Evolutionary conservation across 805 yeast species (phyloP), one percentile per base, ranked within the genome.

Genomic region (Candida oleophila): DNA sequence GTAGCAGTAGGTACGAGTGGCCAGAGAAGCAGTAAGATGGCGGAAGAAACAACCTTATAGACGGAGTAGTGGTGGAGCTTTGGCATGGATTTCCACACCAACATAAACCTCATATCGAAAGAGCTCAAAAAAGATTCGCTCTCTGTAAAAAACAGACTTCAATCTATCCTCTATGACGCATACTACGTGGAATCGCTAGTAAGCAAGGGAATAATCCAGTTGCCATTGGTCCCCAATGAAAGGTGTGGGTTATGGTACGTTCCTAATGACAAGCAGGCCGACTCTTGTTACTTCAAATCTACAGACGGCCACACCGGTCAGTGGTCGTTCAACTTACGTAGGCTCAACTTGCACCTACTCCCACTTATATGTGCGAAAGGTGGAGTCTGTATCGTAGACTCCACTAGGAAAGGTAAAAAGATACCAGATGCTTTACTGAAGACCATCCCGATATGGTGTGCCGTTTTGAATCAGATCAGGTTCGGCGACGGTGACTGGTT

Each of bases 371-470:
- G 55, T 0, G 46, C 61, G 2, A 37, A 67, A 32, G 57, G 66
- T 9, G 90, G 90, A 0, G 52, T 80, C 0, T 66, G 84, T 1
- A 69, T 89, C 7, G 85, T 90, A 1, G 97, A 90, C 62, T 88
- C 96, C 12, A 89, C 97, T 0, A 68, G 96, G 51, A 73, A 90
- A 36, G 96, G 96, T 2, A 90, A 89, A 59, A 65, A 77, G 21
- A 81, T 89, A 65, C 96, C 97, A 0, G 97, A 90, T 62, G 85
- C 96, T 0, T 63, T 89, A 4, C 84, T 90, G 55, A 90, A 90
- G 55, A 90, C 96, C 0, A 72, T 90, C 1, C 97, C 97, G 0
- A 87, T 89, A 1, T 90, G 97, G 97, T 87, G 95, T 64, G 87
- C 91, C 0, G 89, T 87, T 3, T 47, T 89, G 16, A 87, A 87